Evolutionary conservation across 306 rosid species (phyloP).

Genomic region (Mimosa pudica): DNA sequence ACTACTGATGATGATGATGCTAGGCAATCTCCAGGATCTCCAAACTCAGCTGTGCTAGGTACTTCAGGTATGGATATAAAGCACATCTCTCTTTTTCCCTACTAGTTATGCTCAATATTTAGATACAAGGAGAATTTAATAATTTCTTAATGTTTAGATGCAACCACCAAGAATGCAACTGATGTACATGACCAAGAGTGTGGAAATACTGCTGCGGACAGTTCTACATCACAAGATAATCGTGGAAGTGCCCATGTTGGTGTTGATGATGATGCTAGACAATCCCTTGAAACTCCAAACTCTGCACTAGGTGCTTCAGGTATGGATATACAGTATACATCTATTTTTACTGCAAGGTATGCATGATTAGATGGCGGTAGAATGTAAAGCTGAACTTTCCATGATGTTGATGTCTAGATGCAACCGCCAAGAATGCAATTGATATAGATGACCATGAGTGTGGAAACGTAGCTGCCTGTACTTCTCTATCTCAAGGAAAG

Average conservation of each 20-base stretch:
- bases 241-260: too few species aligned
- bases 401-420: not conserved
- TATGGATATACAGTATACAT: not conserved
- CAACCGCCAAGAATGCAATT: not conserved
- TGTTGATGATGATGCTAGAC: too few species aligned
- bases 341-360: not conserved
- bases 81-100: not conserved
- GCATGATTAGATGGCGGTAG: not conserved
- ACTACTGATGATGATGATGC: not conserved
- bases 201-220: not conserved
- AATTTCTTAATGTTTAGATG: not conserved
- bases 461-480: too few species aligned
- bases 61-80: not conserved
- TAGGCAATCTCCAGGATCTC: not conserved
- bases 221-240: too few species aligned
- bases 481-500: not conserved
- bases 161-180: not conserved
- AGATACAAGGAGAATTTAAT: not conserved
- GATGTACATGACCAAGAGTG: not conserved
- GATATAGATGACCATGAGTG: too few species aligned
- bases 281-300: not conserved
- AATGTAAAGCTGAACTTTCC: not conserved
- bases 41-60: not conserved
- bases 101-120: not conserved
- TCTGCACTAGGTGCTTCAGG: not conserved